phyloP scores from a whole-genome alignment of 225 moss, liverwort and hornwort species.

The Neckera pumila region DNA sequence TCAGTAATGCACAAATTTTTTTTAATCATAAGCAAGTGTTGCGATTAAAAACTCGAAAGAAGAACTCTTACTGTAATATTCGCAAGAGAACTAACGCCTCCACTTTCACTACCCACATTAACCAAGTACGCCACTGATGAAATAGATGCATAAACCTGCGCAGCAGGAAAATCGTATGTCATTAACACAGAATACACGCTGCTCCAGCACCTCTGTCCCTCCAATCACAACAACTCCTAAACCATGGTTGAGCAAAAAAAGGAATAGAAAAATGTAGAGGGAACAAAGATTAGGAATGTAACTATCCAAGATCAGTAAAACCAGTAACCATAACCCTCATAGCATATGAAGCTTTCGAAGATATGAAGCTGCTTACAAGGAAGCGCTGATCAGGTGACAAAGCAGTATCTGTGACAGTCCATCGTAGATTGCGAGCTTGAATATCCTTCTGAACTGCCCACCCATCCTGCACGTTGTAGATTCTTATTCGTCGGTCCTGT shows the following conservation, averaged over 20 bases:
- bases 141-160: slow-evolving; percentile 88
- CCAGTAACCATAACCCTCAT: background rate
- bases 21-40: background rate
- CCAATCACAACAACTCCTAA: background rate
- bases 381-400: slow-evolving; percentile 92
- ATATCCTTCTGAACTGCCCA: slow-evolving; percentile 82
- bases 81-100: slow-evolving; percentile 70
- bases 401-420: slow-evolving; percentile 94
- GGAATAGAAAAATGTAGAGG: too few species aligned
- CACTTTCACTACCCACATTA: slow-evolving; percentile 80
- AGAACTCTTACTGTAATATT: slow-evolving; percentile 62
- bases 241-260: background rate
- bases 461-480: slow-evolving; percentile 73
- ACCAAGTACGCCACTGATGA: slow-evolving; percentile 80
- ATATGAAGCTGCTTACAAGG: slow-evolving; percentile 37
- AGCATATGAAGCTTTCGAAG: background rate
- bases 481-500: slow-evolving; percentile 69
- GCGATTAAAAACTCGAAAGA: background rate
- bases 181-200: background rate
- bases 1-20: background rate
- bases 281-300: background rate
- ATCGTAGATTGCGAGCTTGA: slow-evolving; percentile 68
- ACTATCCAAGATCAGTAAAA: background rate
- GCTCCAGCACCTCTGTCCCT: background rate
- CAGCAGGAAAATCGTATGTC: background rate